phyloP scores from a whole-genome alignment of 169 alveolate genomes.

The Amoebophrya sp. region DNA sequence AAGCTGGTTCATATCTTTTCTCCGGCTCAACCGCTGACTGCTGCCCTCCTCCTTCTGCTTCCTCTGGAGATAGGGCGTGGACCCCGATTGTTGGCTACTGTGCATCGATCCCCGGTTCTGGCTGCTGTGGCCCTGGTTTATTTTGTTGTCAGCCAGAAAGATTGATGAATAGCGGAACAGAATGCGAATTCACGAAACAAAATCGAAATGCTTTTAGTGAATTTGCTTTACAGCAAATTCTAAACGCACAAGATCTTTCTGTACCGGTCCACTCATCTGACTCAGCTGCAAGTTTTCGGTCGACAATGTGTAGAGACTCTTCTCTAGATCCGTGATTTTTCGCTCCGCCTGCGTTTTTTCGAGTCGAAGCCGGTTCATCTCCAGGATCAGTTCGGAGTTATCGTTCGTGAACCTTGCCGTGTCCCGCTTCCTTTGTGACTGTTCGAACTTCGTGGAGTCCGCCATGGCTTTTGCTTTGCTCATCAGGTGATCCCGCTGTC shows the following conservation, averaged over 20 bases:
- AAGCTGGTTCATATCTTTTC: not conserved
- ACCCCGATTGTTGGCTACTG: not conserved
- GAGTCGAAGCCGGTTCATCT: not conserved
- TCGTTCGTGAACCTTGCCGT: not conserved
- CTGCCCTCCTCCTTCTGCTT: not conserved
- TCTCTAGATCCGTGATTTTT: not conserved
- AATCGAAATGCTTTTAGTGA: not conserved
- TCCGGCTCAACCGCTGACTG: not conserved
- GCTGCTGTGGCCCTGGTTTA: too few species aligned
- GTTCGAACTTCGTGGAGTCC: not conserved
- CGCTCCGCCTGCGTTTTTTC: conserved; percentile 12
- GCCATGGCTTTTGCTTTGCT: not conserved
- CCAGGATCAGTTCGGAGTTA: not conserved
- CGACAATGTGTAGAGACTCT: not conserved
- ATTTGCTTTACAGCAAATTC: not conserved
- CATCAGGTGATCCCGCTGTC: not conserved
- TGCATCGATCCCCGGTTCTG: too few species aligned
- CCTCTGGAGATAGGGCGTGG: not conserved
- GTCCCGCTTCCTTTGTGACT: not conserved
- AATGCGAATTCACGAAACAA: not conserved
- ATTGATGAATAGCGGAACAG: too few species aligned
- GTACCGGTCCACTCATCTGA: not conserved
- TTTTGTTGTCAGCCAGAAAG: too few species aligned
- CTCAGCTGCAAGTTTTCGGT: not conserved
- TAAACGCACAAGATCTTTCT: not conserved